Conservation (phyloP, 2,329 filamentous ascomycete species). For the Xylaria sp. region DNA sequence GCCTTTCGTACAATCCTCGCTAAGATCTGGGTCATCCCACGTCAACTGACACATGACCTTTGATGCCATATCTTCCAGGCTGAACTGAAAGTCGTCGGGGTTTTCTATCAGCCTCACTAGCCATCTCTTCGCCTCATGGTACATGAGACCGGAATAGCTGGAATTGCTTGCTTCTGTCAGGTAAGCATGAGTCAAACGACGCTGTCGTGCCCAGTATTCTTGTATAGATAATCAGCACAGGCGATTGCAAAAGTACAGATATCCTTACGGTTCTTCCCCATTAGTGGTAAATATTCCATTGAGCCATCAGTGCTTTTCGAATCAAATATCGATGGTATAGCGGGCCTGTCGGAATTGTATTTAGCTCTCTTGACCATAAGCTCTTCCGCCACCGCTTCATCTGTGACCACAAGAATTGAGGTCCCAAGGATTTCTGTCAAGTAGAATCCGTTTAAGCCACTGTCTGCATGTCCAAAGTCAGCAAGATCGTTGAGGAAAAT, state of each 20-base stretch:
- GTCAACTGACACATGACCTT: constrained; percentile 61
- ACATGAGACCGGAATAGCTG: constrained; percentile 48
- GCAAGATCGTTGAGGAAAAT: background rate
- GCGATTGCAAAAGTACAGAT: background rate
- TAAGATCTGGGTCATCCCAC: constrained; percentile 58
- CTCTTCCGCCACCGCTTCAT: constrained; percentile 59
- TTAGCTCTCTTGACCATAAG: constrained; percentile 57
- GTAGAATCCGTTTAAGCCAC: constrained; percentile 42
- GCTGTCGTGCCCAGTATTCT: constrained; percentile 62
- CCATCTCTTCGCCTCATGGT: constrained; percentile 61
- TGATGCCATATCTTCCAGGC: constrained; percentile 62
- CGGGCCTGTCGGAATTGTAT: constrained; percentile 55
- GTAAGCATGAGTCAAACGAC: constrained; percentile 57
- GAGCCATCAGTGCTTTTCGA: constrained; percentile 60
- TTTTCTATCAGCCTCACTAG: constrained; percentile 53
- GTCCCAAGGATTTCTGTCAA: constrained; percentile 44
- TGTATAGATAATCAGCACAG: background rate
- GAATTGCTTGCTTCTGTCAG: constrained; percentile 48
- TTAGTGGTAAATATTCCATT: constrained; percentile 61
- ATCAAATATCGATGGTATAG: constrained; percentile 57
- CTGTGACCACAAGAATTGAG: constrained; percentile 51
- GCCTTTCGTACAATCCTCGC: constrained; percentile 54
- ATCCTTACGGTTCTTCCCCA: constrained; percentile 59
- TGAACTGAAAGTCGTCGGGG: constrained; percentile 56
- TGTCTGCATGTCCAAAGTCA: constrained; percentile 28